These are phyloP conservation scores for Mortierella sp. DNA, from an alignment of 371 early-diverging fungal genomes.

Conservation along the genomic window DNA sequence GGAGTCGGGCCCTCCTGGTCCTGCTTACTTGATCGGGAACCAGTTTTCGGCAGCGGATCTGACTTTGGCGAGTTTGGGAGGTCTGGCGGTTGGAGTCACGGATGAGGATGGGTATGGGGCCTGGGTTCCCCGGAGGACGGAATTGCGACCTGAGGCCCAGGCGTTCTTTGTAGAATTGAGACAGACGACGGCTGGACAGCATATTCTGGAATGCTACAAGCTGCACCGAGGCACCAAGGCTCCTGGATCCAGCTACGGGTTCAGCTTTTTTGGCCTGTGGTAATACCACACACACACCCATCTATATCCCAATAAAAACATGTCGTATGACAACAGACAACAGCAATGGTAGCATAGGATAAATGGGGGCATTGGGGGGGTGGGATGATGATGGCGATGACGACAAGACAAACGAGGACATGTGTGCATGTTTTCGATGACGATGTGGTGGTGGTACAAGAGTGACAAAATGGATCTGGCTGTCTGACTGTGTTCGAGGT, in stretches of 20 bases:
- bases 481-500: no score
- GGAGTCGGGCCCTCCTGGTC: slow-evolving; percentile 29
- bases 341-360: no score
- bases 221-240: slow-evolving; percentile 47
- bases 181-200: slow-evolving; percentile 47
- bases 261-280: slow-evolving; percentile 43
- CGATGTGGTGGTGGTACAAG: no score
- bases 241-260: slow-evolving; percentile 43
- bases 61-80: slow-evolving; percentile 33
- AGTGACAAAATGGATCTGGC: no score
- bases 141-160: slow-evolving; percentile 30
- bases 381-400: no score
- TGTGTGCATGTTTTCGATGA: no score
- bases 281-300: not conserved
- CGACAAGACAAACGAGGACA: no score
- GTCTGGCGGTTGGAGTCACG: slow-evolving; percentile 23
- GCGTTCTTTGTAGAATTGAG: slow-evolving; percentile 36
- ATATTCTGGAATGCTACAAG: slow-evolving; percentile 44
- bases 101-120: slow-evolving; percentile 50
- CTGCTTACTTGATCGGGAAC: slow-evolving; percentile 40
- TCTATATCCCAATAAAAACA: not conserved
- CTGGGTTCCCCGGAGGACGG: slow-evolving; percentile 20
- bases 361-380: no score
- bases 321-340: no score
- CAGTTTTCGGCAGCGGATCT: slow-evolving; percentile 51